Evolutionary conservation across 2,329 filamentous ascomycete species (phyloP).

Genomic region (Calonectria pauciramosa): DNA sequence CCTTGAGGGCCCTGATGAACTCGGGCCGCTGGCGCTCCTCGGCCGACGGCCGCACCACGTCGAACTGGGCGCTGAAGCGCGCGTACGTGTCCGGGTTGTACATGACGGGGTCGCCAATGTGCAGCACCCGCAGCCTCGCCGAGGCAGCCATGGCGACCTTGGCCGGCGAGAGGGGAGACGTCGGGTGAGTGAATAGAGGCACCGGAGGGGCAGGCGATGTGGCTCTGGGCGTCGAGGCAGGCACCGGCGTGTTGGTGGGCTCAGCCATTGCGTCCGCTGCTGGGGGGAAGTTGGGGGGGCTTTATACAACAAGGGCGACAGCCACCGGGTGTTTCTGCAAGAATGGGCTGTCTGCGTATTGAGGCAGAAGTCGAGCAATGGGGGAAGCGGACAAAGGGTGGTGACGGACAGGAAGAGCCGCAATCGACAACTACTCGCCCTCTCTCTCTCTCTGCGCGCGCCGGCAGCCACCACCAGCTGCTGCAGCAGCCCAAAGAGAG

Average conservation of each 20-base stretch:
- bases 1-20: slow-evolving; percentile 64
- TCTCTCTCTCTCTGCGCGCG: background rate
- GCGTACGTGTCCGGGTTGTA: slow-evolving; percentile 64
- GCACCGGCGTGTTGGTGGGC: slow-evolving; percentile 62
- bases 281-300: background rate
- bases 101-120: slow-evolving; percentile 76
- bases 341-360: slow-evolving; percentile 13
- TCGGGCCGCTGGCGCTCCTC: slow-evolving; percentile 65
- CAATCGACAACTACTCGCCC: slow-evolving; percentile 19
- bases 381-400: slow-evolving; percentile 12
- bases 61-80: slow-evolving; percentile 58
- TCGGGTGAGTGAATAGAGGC: slow-evolving; percentile 37
- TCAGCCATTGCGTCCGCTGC: slow-evolving; percentile 56
- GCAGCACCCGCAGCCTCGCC: slow-evolving; percentile 72
- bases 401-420: slow-evolving; percentile 27
- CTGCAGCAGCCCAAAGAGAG: slow-evolving; percentile 5
- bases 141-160: slow-evolving; percentile 40
- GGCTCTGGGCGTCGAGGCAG: slow-evolving; percentile 59
- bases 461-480: background rate
- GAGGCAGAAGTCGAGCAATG: background rate
- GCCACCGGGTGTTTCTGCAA: background rate
- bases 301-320: background rate
- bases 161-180: slow-evolving; percentile 45
- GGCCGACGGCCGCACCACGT: slow-evolving; percentile 64
- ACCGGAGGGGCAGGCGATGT: slow-evolving; percentile 54